Percentiles rank a stretch among this genome's conserved stretches.
These are phyloP conservation scores for Lactarius evosmus DNA, from an alignment of 768 basidiomycete species.

Conservation along the genomic window DNA sequence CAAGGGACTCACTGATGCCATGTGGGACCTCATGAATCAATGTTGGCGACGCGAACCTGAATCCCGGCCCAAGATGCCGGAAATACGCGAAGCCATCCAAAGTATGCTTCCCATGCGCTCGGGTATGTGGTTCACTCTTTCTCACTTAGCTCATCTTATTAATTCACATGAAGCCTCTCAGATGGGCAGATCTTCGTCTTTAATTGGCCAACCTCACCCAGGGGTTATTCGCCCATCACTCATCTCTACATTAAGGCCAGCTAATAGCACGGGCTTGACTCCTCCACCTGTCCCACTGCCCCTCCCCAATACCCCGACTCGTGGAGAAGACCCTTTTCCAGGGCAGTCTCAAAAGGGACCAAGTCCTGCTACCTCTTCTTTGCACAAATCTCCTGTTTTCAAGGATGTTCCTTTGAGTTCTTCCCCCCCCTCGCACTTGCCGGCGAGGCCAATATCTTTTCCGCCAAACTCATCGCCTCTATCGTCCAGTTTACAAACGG, in stretches of 20 bases:
- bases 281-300: conserved; percentile 6
- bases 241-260: conserved; percentile 8
- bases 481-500: not conserved
- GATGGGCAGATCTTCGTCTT: not conserved
- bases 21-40: conserved; percentile 44
- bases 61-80: conserved; percentile 40
- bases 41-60: conserved; percentile 45
- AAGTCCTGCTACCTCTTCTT: not conserved
- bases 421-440: conserved; percentile 13
- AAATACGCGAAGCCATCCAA: conserved; percentile 32
- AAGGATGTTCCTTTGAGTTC: conserved; percentile 16
- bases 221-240: not conserved
- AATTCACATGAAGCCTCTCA: conserved; percentile 10
- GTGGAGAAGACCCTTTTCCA: not conserved
- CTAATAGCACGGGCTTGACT: not conserved
- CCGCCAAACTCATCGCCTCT: conserved; percentile 5
- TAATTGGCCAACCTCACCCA: not conserved
- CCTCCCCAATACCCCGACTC: not conserved
- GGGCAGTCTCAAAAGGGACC: not conserved
- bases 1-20: conserved; percentile 38
- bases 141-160: not conserved
- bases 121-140: conserved; percentile 1
- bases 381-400: not conserved
- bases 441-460: conserved; percentile 11
- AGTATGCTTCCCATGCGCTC: conserved; percentile 16